Conservation (phyloP, 1,284 basidiomycete species). For the Irpex sp. region DNA sequence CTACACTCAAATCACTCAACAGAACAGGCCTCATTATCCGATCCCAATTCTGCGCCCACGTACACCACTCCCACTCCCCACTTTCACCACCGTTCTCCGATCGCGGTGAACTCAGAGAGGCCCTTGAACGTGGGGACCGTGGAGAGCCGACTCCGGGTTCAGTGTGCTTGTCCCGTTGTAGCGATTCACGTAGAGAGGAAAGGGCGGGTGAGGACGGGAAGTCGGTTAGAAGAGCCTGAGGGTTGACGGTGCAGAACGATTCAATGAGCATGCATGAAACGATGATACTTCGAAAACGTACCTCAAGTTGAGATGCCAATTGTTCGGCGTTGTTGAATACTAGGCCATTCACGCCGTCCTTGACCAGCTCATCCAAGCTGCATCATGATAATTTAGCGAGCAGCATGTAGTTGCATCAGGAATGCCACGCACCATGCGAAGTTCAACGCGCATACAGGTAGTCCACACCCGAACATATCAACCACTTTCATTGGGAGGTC, state of each 20-base stretch:
- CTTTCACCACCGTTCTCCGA: constrained; percentile 14
- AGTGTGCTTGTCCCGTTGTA: constrained; percentile 20
- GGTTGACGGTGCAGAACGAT: not conserved
- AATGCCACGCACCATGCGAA: constrained; percentile 70
- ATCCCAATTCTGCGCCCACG: constrained; percentile 86
- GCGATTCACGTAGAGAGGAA: constrained; percentile 40
- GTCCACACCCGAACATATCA: constrained; percentile 96
- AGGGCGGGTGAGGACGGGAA: constrained; percentile 57
- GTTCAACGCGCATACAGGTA: constrained; percentile 88
- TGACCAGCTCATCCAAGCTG: constrained; percentile 85
- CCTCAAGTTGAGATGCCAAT: constrained; percentile 71
- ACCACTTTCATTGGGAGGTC: constrained; percentile 99
- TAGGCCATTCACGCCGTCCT: constrained; percentile 77
- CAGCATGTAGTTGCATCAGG: not conserved
- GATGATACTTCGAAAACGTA: constrained; percentile 28
- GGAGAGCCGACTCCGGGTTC: constrained; percentile 5
- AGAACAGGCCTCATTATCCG: constrained; percentile 60
- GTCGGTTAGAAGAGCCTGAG: constrained; percentile 38
- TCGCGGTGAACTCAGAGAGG: not conserved
- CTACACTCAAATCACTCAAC: constrained; percentile 19
- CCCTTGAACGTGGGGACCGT: not conserved
- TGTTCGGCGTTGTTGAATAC: constrained; percentile 69
- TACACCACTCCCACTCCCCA: constrained; percentile 54
- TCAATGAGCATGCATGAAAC: not conserved
- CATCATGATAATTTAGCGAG: constrained; percentile 1